Base-by-base conservation (phyloP, 2,329 filamentous ascomycete genomes). In the Pezicula rhizophila region DNA sequence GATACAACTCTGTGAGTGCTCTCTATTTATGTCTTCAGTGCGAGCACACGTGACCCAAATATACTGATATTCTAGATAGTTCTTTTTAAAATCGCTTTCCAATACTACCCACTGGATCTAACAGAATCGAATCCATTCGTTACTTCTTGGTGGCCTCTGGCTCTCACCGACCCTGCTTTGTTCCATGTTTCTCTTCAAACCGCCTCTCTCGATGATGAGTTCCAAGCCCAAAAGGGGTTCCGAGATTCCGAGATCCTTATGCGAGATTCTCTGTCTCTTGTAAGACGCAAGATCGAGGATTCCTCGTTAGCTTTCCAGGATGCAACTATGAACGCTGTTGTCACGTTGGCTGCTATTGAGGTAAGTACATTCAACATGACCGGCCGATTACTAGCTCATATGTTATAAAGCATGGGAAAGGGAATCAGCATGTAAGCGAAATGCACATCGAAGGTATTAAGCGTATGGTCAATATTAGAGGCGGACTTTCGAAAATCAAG, bases 151-250 rank as follows among this genome's bases (percentile, higher is more conserved):
- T 81, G 78, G 77, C 78, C 78, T 0, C 66, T 76, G 1, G 77
- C 78, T 1, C 67, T 81, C 0, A 71, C 67, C 0, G 78, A 81
- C 48, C 75, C 78, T 0, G 76, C 76, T 4, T 56, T 81, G 1
- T 81, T 81, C 47, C 76, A 81, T 53, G 77, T 81, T 20, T 80
- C 77, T 2, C 65, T 81, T 11, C 78, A 80, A 56, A 80, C 78
- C 5, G 78, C 78, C 37, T 80, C 69, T 34, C 69, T 80, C 0
- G 77, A 81, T 49, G 70, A 79, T 26, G 78, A 81, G 55, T 51
- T 75, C 10, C 56, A 67, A 11, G 76, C 75, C 1, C 73, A 72
- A 46, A 76, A 68, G 47, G 77, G 78, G 0, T 80, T 80, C 49
- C 68, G 65, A 10, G 68, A 66, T 4, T 82, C 78, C 0, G 76